phyloP scores from a whole-genome alignment of 805 yeast genomes.

The Cyberlindnera lachancei region DNA sequence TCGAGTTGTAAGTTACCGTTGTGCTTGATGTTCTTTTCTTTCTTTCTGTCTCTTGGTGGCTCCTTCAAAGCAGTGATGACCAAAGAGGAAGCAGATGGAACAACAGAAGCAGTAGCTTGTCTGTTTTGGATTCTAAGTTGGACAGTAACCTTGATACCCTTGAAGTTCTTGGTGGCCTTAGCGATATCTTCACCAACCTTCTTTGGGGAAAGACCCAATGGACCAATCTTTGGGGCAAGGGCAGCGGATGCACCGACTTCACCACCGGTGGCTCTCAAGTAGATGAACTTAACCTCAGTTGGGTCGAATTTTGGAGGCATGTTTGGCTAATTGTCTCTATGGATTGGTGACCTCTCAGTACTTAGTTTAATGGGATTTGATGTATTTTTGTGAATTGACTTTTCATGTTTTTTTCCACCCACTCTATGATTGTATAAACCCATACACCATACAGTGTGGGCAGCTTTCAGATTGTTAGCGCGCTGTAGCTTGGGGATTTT shows the following conservation, averaged over 20 bases:
- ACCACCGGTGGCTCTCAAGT: slow-evolving; percentile 99
- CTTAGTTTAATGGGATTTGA: neutral
- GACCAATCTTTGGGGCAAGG: slow-evolving; percentile 99
- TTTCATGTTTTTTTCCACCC: too few species aligned
- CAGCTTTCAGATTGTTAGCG: too few species aligned
- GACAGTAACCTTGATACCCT: slow-evolving; percentile 99
- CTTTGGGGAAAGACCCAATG: slow-evolving; percentile 99
- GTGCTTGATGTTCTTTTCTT: slow-evolving; percentile 99
- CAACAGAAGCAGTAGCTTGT: slow-evolving; percentile 98
- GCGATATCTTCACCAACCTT: slow-evolving; percentile 99
- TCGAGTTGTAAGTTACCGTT: slow-evolving; percentile 97
- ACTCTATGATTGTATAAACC: too few species aligned
- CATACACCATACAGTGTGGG: too few species aligned
- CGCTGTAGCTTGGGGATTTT: too few species aligned
- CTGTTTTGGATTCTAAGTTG: slow-evolving; percentile 99
- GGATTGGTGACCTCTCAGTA: slow-evolving; percentile 1
- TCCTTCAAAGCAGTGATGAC: slow-evolving; percentile 99
- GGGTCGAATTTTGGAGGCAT: slow-evolving; percentile 99
- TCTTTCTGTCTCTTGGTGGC: slow-evolving; percentile 99
- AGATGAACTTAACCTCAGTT: slow-evolving; percentile 94
- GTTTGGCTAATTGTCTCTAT: slow-evolving; percentile 19
- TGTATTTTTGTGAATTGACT: slow-evolving; percentile 1
- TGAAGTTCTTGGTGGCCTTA: slow-evolving; percentile 98
- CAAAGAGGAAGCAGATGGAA: slow-evolving; percentile 98
- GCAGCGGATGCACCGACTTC: slow-evolving; percentile 99